Evolutionary conservation across 1,139 yeast species (phyloP), one percentile per base, ranked within the genome.

Genomic region (Debaryomyces nepalensis): DNA sequence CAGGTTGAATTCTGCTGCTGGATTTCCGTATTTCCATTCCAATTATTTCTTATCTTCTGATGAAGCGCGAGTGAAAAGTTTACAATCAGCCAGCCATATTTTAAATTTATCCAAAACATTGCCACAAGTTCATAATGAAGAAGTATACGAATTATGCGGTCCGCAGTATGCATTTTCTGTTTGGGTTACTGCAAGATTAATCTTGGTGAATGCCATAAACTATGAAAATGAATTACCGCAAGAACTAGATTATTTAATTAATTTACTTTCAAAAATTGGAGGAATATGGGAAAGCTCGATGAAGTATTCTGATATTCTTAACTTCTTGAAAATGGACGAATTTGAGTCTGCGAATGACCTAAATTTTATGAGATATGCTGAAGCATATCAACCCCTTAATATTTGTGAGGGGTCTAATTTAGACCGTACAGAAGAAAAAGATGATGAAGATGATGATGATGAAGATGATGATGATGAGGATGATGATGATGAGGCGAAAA

Each of bases 1-100:
- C 27, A 59, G 62, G 37, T 44, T 63, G 11, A 63, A 63, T 42
- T 59, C 65, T 0, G 57, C 66, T 3, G 59, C 61, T 16, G 68
- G 63, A 1, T 63, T 57, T 43, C 60, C 66, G 10, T 56, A 59
- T 37, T 54, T 60, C n/a, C 59, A 58, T 37, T 54, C 63, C 2
- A n/a, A 33, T 9, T 29, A 29, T 16, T 29, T 29, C 11, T 29
- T 29, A 29, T 29, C 32, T 16, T 29, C 32, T 9, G 32, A 29
- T 10, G 32, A 29, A 16, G 32, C 32, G 3, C 16, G 32, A 8
- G 15, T 29, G 7, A 16, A 29, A 8, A 16, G 32, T 5, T 29
- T 29, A 10, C 20, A 29, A 5, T 29, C 32, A 8, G 32, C 21
- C n/a, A 16, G n/a, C 18, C 32, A 29, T 29, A 29, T 29, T 4